phyloP scores from a whole-genome alignment of 768 basidiomycete species.

The Inosperma sp. region DNA sequence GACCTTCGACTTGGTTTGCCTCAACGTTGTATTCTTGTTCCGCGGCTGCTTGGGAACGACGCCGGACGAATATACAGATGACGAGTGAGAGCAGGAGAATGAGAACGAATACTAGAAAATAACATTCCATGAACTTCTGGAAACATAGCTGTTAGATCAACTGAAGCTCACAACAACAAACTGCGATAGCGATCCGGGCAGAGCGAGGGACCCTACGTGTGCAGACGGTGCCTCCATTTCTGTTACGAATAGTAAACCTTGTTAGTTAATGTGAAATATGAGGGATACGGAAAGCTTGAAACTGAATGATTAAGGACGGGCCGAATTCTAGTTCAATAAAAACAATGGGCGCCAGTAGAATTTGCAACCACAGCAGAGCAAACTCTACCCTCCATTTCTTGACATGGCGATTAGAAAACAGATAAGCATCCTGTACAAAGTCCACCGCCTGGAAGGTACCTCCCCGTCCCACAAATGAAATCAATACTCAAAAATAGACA shows the following conservation, averaged over 20 bases:
- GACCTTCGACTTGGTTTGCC: conserved; percentile 30
- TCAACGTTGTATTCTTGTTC: conserved; percentile 27
- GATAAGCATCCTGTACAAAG: too few species aligned
- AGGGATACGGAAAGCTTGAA: too few species aligned
- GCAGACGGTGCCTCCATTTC: conserved; percentile 18
- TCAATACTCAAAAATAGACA: too few species aligned
- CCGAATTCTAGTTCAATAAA: too few species aligned
- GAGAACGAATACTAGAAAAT: conserved; percentile 18
- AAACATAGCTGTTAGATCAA: neutral
- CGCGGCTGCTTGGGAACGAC: conserved; percentile 12
- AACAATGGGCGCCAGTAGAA: neutral
- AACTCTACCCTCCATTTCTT: too few species aligned
- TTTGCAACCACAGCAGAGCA: neutral
- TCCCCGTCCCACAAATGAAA: too few species aligned
- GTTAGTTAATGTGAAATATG: too few species aligned
- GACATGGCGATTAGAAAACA: too few species aligned
- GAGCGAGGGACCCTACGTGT: conserved; percentile 16
- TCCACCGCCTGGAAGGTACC: too few species aligned
- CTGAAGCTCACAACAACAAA: conserved; percentile 17
- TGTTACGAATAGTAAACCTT: conserved; percentile 4
- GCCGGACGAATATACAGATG: conserved; percentile 18
- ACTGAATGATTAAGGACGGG: too few species aligned
- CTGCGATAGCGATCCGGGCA: conserved; percentile 21
- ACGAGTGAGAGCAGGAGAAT: conserved; percentile 16
- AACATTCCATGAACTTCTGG: neutral